phyloP scores from a whole-genome alignment of 345 rosid genomes.

The Microcos paniculata region DNA sequence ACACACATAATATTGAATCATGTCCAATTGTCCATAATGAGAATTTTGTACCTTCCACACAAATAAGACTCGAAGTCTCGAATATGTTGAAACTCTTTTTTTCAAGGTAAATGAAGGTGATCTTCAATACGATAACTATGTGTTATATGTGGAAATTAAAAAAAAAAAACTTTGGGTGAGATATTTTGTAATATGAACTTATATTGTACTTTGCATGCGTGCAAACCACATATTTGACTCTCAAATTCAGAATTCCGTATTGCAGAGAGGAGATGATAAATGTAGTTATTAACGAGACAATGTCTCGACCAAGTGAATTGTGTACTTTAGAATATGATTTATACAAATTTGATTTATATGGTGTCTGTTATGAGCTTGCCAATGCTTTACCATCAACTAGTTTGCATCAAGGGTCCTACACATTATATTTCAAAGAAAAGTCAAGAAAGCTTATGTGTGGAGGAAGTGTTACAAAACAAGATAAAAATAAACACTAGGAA shows the following conservation, averaged over 20 bases:
- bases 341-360: neutral
- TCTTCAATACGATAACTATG: no score
- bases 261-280: no score
- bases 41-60: neutral
- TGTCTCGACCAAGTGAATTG: neutral
- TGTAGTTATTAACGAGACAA: neutral
- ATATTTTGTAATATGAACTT: no score
- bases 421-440: neutral
- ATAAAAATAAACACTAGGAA: neutral
- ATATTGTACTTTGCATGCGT: no score
- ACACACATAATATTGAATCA: neutral
- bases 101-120: no score
- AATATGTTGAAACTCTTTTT: no score
- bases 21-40: neutral
- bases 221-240: no score
- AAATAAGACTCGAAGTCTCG: neutral
- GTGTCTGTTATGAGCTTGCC: neutral
- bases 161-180: no score
- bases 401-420: conserved; percentile 9
- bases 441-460: conserved; percentile 8
- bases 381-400: conserved; percentile 1
- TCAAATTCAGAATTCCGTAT: no score
- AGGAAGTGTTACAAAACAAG: conserved; percentile 4
- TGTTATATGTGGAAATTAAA: no score
- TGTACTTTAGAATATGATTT: neutral